A percentile compares a stretch with the other conserved stretches of the same genome.
phyloP scores from a whole-genome alignment of 345 rosid species.

The Eucalyptus polyanthemos region DNA sequence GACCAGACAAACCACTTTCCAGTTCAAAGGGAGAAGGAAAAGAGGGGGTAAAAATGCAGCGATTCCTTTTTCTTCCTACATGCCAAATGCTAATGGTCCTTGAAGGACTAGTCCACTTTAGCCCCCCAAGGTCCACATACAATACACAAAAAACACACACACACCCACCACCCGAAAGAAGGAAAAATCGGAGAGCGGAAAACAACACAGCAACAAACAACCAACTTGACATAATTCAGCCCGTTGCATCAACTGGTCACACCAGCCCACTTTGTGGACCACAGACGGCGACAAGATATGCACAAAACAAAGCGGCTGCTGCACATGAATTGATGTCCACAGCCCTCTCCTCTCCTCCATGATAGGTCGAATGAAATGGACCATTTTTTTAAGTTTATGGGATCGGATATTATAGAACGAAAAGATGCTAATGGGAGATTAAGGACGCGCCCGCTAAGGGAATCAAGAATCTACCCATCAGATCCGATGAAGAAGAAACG shows the following conservation, averaged over 20 bases:
- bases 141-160: neutral
- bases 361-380: neutral
- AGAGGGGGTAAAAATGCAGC: neutral
- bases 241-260: slow-evolving; percentile 12
- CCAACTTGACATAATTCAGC: slow-evolving; percentile 34
- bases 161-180: neutral
- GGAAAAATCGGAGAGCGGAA: slow-evolving; percentile 14
- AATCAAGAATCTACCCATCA: neutral
- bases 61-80: slow-evolving; percentile 18
- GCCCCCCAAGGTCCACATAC: slow-evolving; percentile 15
- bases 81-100: slow-evolving; percentile 61
- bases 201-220: slow-evolving; percentile 40
- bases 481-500: neutral
- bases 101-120: slow-evolving; percentile 48
- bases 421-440: neutral
- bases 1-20: slow-evolving; percentile 50
- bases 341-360: neutral
- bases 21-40: slow-evolving; percentile 12
- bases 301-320: neutral
- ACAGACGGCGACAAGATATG: slow-evolving; percentile 5
- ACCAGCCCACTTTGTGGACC: slow-evolving; percentile 11
- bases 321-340: neutral
- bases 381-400: neutral
- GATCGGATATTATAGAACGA: neutral
- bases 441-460: neutral